These are phyloP conservation scores for Sedum album DNA, from an alignment of 164 flowering plant species.

Conservation along the genomic window DNA sequence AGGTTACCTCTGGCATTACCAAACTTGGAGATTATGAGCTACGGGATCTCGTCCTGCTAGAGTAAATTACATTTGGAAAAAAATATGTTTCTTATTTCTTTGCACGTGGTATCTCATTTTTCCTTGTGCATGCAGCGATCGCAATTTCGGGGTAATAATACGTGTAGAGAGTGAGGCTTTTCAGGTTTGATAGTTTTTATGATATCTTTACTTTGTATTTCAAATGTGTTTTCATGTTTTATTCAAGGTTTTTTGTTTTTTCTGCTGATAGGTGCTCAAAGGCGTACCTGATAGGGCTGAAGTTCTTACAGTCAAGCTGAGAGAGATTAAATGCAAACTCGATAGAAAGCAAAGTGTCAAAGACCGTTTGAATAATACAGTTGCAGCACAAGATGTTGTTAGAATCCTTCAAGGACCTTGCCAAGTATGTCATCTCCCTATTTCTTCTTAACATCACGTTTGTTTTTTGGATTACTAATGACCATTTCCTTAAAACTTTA, in stretches of 20 bases:
- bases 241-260: not conserved
- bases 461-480: not conserved
- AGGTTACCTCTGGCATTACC: constrained; percentile 83
- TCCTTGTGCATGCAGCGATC: constrained; percentile 48
- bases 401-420: constrained; percentile 81
- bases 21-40: constrained; percentile 94
- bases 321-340: constrained; percentile 85
- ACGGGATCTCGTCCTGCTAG: constrained; percentile 87
- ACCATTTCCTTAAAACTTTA: constrained; percentile 15
- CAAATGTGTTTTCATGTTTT: not conserved
- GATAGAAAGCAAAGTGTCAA: constrained; percentile 57
- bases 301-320: constrained; percentile 67
- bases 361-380: constrained; percentile 55
- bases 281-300: constrained; percentile 91
- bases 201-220: not conserved
- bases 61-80: constrained; percentile 37
- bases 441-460: not conserved
- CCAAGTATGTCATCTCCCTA: constrained; percentile 34
- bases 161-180: constrained; percentile 98
- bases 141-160: constrained; percentile 85
- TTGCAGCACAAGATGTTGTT: constrained; percentile 80
- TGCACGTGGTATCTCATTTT: constrained; percentile 12
- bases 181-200: constrained; percentile 38
- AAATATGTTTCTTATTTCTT: not conserved
- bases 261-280: constrained; percentile 62